A percentile compares a stretch with the other conserved stretches of the same genome.
phyloP scores from a whole-genome alignment of 2,329 filamentous ascomycete species.

The Paracoccidioides lutzii region DNA sequence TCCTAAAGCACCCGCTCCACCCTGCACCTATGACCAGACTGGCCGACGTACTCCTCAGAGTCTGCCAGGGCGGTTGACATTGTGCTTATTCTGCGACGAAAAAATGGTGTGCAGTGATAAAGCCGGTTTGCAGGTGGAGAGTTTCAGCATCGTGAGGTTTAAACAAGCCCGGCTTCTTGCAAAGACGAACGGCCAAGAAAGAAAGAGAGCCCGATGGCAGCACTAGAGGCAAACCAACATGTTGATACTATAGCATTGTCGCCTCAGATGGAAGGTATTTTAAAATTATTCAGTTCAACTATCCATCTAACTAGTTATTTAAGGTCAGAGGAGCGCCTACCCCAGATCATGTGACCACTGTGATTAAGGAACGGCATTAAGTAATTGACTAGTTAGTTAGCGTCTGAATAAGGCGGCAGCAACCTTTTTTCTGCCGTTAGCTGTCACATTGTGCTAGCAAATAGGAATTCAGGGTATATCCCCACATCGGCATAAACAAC shows the following conservation, averaged over 20 bases:
- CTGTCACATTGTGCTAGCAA: too few relatives aligned
- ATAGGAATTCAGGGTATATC: too few relatives aligned
- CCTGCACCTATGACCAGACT: conserved; percentile 9
- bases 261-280: neutral
- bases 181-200: conserved; percentile 5
- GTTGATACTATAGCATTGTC: conserved; percentile 1
- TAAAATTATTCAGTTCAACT: too few relatives aligned
- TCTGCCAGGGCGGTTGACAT: conserved; percentile 8
- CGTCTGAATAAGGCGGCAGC: too few relatives aligned
- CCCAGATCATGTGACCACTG: neutral
- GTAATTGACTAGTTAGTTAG: too few relatives aligned
- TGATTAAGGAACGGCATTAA: too few relatives aligned
- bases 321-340: too few relatives aligned
- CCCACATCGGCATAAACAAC: too few relatives aligned
- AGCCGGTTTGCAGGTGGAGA: conserved; percentile 2
- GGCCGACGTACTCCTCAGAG: conserved; percentile 6
- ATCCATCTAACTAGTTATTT: too few relatives aligned
- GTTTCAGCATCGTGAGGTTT: neutral
- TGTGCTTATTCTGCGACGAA: conserved; percentile 11
- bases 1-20: conserved; percentile 10
- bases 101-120: conserved; percentile 5
- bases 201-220: conserved; percentile 5
- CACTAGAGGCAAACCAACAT: conserved; percentile 6
- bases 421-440: too few relatives aligned
- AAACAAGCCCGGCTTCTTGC: conserved; percentile 7